Evolutionary conservation across 2,329 filamentous ascomycete species (phyloP).

Genomic region (Paraphaeosphaeria minitans): DNA sequence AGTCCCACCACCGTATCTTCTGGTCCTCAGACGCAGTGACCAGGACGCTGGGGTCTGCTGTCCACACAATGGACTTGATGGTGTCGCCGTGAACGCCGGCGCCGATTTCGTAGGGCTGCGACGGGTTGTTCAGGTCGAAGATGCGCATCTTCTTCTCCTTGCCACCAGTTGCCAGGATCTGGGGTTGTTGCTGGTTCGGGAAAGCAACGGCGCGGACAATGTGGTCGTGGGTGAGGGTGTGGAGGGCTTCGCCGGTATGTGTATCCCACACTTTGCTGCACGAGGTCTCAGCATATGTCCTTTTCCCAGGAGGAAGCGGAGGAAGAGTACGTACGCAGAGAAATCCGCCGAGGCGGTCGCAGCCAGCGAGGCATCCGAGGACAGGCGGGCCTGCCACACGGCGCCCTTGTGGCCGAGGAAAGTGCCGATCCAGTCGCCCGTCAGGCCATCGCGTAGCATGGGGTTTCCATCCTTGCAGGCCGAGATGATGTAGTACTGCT

Average conservation of each 20-base stretch:
- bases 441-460: constrained; percentile 95
- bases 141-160: constrained; percentile 96
- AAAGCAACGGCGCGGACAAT: constrained; percentile 95
- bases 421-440: constrained; percentile 81
- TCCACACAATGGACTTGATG: constrained; percentile 98
- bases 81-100: constrained; percentile 80
- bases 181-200: constrained; percentile 72
- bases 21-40: constrained; percentile 92
- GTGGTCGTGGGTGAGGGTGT: constrained; percentile 88
- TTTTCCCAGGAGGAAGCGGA: not conserved
- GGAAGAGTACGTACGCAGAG: constrained; percentile 69
- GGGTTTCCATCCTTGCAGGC: constrained; percentile 98
- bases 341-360: constrained; percentile 97
- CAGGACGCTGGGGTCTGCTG: constrained; percentile 81
- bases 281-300: constrained; percentile 28
- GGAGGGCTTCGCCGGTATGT: constrained; percentile 85
- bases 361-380: constrained; percentile 82
- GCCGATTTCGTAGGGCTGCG: constrained; percentile 81
- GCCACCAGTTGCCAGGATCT: constrained; percentile 85
- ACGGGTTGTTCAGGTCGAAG: constrained; percentile 75
- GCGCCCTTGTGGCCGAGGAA: constrained; percentile 98
- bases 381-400: constrained; percentile 93
- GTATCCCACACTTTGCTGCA: constrained; percentile 94
- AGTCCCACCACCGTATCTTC: constrained; percentile 91
- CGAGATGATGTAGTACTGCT: constrained; percentile 89